Percentiles rank a stretch among this genome's conserved stretches.
phyloP scores from a whole-genome alignment of 345 rosid species.

The Acer saccharum region DNA sequence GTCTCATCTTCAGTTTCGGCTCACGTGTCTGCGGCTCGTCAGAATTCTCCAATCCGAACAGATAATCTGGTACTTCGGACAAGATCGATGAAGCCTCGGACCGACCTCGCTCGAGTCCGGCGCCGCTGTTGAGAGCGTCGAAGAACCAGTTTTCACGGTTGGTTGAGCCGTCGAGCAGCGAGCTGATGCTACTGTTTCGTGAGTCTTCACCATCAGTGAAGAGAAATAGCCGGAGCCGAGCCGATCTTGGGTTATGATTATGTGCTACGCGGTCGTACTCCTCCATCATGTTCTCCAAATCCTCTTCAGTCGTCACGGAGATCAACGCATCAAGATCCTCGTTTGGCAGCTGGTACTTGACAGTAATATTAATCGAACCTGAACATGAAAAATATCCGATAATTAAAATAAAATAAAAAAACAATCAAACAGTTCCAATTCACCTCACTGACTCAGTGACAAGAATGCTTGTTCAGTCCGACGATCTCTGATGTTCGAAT shows the following conservation, averaged over 20 bases:
- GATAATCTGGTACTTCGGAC: slow-evolving; percentile 88
- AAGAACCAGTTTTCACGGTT: slow-evolving; percentile 93
- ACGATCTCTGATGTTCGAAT: too few relatives aligned
- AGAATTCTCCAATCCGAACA: slow-evolving; percentile 78
- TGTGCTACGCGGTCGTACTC: slow-evolving; percentile 83
- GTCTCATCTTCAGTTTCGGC: slow-evolving; percentile 45
- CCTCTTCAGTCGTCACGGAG: slow-evolving; percentile 92
- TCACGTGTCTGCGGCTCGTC: slow-evolving; percentile 68
- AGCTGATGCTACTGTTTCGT: slow-evolving; percentile 72
- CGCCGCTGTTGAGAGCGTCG: slow-evolving; percentile 70
- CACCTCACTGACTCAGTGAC: too few relatives aligned
- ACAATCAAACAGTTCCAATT: background rate
- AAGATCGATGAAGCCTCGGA: slow-evolving; percentile 87
- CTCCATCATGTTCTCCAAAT: slow-evolving; percentile 96
- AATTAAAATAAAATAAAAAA: background rate
- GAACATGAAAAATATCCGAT: background rate
- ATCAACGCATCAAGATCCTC: slow-evolving; percentile 97
- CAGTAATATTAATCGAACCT: slow-evolving; percentile 64
- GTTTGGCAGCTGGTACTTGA: slow-evolving; percentile 94
- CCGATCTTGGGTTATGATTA: slow-evolving; percentile 69
- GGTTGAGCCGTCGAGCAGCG: slow-evolving; percentile 79
- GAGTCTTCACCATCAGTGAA: slow-evolving; percentile 66
- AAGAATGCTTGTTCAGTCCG: too few relatives aligned
- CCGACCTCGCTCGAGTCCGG: slow-evolving; percentile 66
- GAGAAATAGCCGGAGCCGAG: slow-evolving; percentile 84